Evolutionary conservation across 2,329 filamentous ascomycete genomes (phyloP), one percentile per base, ranked within the genome.

Genomic region (Colletotrichum orbiculare): DNA sequence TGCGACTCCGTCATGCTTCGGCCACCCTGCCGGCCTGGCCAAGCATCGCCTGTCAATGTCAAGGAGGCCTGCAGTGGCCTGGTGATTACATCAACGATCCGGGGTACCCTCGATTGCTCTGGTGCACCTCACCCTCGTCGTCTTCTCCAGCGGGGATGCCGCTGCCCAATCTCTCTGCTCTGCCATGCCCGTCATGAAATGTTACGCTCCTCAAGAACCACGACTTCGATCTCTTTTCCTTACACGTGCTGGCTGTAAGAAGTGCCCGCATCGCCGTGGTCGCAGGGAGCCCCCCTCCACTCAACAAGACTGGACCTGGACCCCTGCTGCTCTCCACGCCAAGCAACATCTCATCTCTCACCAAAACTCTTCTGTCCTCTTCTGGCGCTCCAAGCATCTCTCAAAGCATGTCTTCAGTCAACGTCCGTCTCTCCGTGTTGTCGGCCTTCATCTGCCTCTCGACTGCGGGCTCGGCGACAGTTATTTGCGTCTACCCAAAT

Each of bases 81-180:
- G 63, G 52, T 42, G 13, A 66, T 66, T 66, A 63, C 63, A 66
- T 66, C 63, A 66, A 66, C 11, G 46, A 63, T 66, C 63, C 37
- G 58, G 62, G 62, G 63, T 66, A 62, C 63, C 55, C 56, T 64
- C 61, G 61, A 64, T 60, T 53, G 56, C 13, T 25, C 25, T 41
- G 48, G 43, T 60, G 56, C 61, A 55, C 63, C 62, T 62, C 48
- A 49, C 49, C 47, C 55, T 60, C 48, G 45, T 39, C 25, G 17
- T 46, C 41, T 39, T 39, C 33, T 13, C 39, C 42, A 39, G 62
- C 61, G 62, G 57, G 61, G 62, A 61, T 41, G 35, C 34, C 34
- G 39, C 49, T 17, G 10, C 39, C 49, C 37, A 42, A 48, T 41
- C 49, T 62, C 58, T 53, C 41, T 46, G 39, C 15, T 25, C 33